phyloP scores from a whole-genome alignment of 1,139 yeast species.

The Meyerozyma carpophila region DNA sequence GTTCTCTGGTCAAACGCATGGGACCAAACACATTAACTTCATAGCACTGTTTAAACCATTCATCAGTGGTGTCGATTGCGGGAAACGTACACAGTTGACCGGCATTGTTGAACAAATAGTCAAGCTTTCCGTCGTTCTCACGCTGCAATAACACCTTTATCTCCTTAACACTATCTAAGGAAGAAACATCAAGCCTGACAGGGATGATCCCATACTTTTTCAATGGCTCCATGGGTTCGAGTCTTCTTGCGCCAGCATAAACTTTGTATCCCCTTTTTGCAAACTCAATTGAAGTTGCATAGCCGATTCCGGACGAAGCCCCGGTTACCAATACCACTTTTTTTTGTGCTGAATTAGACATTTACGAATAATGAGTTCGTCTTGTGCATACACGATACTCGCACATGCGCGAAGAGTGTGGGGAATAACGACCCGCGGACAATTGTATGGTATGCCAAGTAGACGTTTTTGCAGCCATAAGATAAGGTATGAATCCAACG shows the following conservation, averaged over 20 bases:
- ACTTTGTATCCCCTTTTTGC: conserved; percentile 61
- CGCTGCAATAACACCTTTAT: conserved; percentile 21
- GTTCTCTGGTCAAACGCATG: conserved; percentile 56
- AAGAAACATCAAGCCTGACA: conserved; percentile 47
- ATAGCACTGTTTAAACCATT: conserved; percentile 47
- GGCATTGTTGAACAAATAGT: conserved; percentile 12
- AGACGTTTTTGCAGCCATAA: too few relatives aligned
- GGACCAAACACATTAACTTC: conserved; percentile 71
- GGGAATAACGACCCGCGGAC: too few relatives aligned
- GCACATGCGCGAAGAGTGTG: neutral
- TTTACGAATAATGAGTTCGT: neutral
- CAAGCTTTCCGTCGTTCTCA: conserved; percentile 14
- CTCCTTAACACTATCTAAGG: conserved; percentile 45
- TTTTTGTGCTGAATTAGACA: conserved; percentile 6
- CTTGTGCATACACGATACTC: too few relatives aligned
- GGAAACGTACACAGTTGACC: conserved; percentile 66
- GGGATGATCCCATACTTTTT: conserved; percentile 30
- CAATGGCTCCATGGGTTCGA: conserved; percentile 56
- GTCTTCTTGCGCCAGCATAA: conserved; percentile 68
- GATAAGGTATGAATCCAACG: too few relatives aligned
- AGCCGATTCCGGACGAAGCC: conserved; percentile 80
- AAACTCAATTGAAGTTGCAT: conserved; percentile 58
- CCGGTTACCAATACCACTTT: conserved; percentile 65
- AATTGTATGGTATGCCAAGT: too few relatives aligned
- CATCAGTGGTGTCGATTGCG: conserved; percentile 53